A percentile compares a stretch with the other conserved stretches of the same genome.
Conservation (phyloP, 495 filamentous ascomycete species). For the Penicillium soppii region DNA sequence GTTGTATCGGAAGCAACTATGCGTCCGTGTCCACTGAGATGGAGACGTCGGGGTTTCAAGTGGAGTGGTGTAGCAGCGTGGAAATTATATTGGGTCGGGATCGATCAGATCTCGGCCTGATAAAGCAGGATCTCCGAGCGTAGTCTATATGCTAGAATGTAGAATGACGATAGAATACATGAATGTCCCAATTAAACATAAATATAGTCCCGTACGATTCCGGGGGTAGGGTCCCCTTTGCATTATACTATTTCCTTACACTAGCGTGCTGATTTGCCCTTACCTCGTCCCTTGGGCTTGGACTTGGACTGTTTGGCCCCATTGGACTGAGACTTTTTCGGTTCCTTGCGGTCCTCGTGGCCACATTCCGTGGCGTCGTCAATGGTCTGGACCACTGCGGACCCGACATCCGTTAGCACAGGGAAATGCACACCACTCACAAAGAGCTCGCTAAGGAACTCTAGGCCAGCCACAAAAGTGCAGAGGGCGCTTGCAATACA, state of each 20-base stretch:
- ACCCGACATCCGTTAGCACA: constrained; percentile 7
- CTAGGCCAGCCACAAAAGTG: constrained; percentile 86
- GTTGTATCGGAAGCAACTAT: not conserved
- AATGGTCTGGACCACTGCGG: constrained; percentile 16
- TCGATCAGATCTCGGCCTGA: not conserved
- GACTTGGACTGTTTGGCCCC: constrained; percentile 1
- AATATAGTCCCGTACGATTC: not conserved
- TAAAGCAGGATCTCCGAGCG: not conserved
- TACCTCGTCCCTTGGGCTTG: constrained; percentile 11
- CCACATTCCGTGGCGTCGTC: constrained; percentile 19
- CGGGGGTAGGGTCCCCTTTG: not conserved
- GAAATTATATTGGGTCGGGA: not conserved
- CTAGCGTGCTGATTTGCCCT: constrained; percentile 7
- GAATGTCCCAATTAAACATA: constrained; percentile 2
- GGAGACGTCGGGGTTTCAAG: no score
- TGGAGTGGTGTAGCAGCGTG: no score
- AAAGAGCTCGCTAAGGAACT: constrained; percentile 81
- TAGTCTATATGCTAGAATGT: not conserved
- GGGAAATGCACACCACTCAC: constrained; percentile 75
- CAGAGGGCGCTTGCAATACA: constrained; percentile 85
- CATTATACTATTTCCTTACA: not conserved
- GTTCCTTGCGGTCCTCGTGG: constrained; percentile 11
- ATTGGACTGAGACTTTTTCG: not conserved
- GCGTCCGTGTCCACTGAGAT: not conserved
- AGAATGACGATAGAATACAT: not conserved